phyloP scores from a whole-genome alignment of 345 rosid species.

The Gossypium australe region DNA sequence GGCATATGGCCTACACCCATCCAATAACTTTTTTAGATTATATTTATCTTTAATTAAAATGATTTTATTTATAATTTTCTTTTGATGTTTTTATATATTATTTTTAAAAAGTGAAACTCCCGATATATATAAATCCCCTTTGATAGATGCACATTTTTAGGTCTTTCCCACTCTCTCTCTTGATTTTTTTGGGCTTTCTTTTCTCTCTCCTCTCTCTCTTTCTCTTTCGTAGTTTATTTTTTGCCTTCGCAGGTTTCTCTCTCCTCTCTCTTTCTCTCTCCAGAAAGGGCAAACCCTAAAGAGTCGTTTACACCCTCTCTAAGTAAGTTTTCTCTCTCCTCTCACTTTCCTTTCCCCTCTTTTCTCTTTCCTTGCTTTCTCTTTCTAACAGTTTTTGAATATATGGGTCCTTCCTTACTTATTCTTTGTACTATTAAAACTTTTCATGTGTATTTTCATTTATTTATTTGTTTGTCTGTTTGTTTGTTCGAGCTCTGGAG shows the following conservation, averaged over 20 bases:
- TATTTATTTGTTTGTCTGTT: neutral
- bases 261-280: constrained; percentile 59
- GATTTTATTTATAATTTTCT: too few relatives aligned
- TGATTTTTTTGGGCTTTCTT: constrained; percentile 10
- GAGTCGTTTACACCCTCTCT: constrained; percentile 61
- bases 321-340: constrained; percentile 93
- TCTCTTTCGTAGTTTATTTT: constrained; percentile 26
- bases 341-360: constrained; percentile 37
- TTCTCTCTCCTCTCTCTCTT: constrained; percentile 39
- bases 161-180: constrained; percentile 31
- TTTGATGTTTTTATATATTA: too few relatives aligned
- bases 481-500: constrained; percentile 7
- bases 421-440: constrained; percentile 31
- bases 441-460: constrained; percentile 7
- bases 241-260: constrained; percentile 26
- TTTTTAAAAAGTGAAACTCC: neutral
- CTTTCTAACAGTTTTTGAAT: constrained; percentile 48
- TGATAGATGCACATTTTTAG: constrained; percentile 28
- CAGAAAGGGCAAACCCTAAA: constrained; percentile 36
- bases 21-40: neutral
- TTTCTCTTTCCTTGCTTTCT: constrained; percentile 31
- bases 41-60: neutral
- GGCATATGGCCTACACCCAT: too few relatives aligned
- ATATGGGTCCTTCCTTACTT: constrained; percentile 35
- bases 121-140: neutral